Percentiles rank a stretch among this genome's conserved stretches.
These are phyloP conservation scores for Flaveria ramosissima DNA, from an alignment of 129 eudicot species.

Conservation along the genomic window DNA sequence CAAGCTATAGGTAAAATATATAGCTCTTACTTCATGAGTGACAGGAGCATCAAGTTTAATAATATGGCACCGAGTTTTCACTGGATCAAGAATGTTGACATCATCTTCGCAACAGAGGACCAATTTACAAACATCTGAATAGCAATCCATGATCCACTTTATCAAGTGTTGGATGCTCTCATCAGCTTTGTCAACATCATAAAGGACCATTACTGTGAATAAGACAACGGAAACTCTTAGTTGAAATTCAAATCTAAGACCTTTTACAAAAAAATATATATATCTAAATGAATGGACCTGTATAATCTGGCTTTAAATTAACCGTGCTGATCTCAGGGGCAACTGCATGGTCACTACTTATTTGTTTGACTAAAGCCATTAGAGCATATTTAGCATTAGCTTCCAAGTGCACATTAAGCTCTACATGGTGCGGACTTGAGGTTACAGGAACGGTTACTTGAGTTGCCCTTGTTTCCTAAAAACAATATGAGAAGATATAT, in stretches of 20 bases:
- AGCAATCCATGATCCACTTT: slow-evolving; percentile 92
- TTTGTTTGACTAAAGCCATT: slow-evolving; percentile 78
- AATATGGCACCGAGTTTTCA: slow-evolving; percentile 67
- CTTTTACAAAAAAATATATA: no score
- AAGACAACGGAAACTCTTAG: slow-evolving; percentile 1
- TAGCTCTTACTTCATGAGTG: slow-evolving; percentile 69
- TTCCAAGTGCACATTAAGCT: slow-evolving; percentile 69
- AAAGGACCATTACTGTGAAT: slow-evolving; percentile 71
- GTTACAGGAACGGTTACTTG: slow-evolving; percentile 64
- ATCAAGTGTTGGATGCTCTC: slow-evolving; percentile 79
- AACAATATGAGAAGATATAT: slow-evolving; percentile 10
- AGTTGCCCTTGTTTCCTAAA: slow-evolving; percentile 59
- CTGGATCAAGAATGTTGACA: slow-evolving; percentile 53
- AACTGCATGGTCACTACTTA: slow-evolving; percentile 55
- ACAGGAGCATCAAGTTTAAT: slow-evolving; percentile 62
- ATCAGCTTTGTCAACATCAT: slow-evolving; percentile 79
- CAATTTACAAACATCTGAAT: slow-evolving; percentile 76
- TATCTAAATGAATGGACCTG: slow-evolving; percentile 53
- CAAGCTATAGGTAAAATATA: neutral
- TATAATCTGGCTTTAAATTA: slow-evolving; percentile 64
- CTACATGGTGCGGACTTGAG: slow-evolving; percentile 70
- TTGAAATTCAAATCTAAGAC: slow-evolving; percentile 6
- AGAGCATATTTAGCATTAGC: slow-evolving; percentile 69
- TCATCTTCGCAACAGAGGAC: slow-evolving; percentile 83
- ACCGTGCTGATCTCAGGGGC: slow-evolving; percentile 65